Evolutionary conservation across 148 eudicot genomes (phyloP).

Genomic region (Chenopodium suecicum): DNA sequence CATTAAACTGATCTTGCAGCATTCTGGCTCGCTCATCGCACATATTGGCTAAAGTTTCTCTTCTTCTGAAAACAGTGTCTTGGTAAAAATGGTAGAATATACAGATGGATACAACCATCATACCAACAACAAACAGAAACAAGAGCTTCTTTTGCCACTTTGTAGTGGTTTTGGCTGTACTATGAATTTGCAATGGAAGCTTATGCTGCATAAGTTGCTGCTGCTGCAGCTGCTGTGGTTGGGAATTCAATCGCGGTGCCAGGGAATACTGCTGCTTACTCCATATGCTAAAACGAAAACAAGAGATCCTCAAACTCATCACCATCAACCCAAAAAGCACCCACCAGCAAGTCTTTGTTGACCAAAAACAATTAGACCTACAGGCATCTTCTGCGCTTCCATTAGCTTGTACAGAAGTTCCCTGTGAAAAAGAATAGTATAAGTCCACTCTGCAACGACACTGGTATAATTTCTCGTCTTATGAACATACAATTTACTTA

Average conservation of each 20-base stretch:
- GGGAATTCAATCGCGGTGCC: conserved; percentile 21
- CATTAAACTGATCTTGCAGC: conserved; percentile 96
- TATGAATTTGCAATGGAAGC: conserved; percentile 38
- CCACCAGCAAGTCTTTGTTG: conserved; percentile 41
- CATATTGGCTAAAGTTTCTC: conserved; percentile 71
- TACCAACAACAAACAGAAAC: conserved; percentile 31
- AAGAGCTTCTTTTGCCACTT: conserved; percentile 55
- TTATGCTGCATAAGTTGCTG: conserved; percentile 41
- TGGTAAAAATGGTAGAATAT: conserved; percentile 39
- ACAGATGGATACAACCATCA: conserved; percentile 39
- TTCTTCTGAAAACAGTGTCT: conserved; percentile 45
- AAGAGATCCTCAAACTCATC: conserved; percentile 32
- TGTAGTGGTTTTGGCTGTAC: conserved; percentile 42
- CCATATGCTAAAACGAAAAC: conserved; percentile 25
- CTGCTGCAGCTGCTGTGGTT: conserved; percentile 32
- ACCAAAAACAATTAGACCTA: conserved; percentile 32
- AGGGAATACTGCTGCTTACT: conserved; percentile 28
- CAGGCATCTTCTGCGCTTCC: conserved; percentile 23
- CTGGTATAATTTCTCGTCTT: neutral
- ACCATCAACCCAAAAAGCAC: conserved; percentile 38
- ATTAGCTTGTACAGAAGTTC: conserved; percentile 1
- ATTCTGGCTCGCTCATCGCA: conserved; percentile 93
- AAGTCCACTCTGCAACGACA: neutral
- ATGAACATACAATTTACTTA: neutral
- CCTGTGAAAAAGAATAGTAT: conserved; percentile 18